These are phyloP conservation scores for Heimioporus sp. DNA, from an alignment of 768 basidiomycete genomes.

Conservation along the genomic window DNA sequence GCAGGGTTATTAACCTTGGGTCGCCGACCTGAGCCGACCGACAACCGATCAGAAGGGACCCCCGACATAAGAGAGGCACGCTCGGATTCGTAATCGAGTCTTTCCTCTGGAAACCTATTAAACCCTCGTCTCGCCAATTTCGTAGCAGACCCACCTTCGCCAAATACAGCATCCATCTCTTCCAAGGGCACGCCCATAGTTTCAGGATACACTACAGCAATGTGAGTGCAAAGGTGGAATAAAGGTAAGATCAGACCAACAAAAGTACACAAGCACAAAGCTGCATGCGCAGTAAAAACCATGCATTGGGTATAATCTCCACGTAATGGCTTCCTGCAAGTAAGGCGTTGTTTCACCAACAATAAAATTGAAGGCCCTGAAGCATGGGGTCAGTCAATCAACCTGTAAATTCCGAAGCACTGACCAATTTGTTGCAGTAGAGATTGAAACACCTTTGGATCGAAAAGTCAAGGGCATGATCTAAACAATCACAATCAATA, in stretches of 20 bases:
- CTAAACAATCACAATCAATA: slow-evolving; percentile 33
- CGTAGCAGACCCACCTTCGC: slow-evolving; percentile 57
- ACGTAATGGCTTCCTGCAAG: slow-evolving; percentile 82
- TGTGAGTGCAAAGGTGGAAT: slow-evolving; percentile 5
- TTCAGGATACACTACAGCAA: slow-evolving; percentile 70
- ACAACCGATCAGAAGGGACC: slow-evolving; percentile 36
- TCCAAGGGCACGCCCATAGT: slow-evolving; percentile 85
- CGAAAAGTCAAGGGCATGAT: slow-evolving; percentile 89
- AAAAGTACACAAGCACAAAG: slow-evolving; percentile 81
- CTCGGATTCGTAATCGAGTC: slow-evolving; percentile 64
- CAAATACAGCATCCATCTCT: slow-evolving; percentile 89
- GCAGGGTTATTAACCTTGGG: slow-evolving; percentile 19
- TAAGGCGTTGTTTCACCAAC: slow-evolving; percentile 87
- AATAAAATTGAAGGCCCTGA: slow-evolving; percentile 79
- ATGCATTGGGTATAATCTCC: slow-evolving; percentile 95
- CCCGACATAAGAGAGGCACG: slow-evolving; percentile 52
- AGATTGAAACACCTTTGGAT: slow-evolving; percentile 94
- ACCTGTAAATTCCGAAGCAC: background rate
- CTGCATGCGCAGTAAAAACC: slow-evolving; percentile 89
- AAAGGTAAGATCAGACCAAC: slow-evolving; percentile 41
- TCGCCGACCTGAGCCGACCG: slow-evolving; percentile 29
- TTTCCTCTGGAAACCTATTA: slow-evolving; percentile 44
- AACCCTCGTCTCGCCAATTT: slow-evolving; percentile 11
- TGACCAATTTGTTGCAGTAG: slow-evolving; percentile 81
- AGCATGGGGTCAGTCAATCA: slow-evolving; percentile 10